phyloP scores from a whole-genome alignment of 2,329 filamentous ascomycete species.

The Aspergillus unguis region DNA sequence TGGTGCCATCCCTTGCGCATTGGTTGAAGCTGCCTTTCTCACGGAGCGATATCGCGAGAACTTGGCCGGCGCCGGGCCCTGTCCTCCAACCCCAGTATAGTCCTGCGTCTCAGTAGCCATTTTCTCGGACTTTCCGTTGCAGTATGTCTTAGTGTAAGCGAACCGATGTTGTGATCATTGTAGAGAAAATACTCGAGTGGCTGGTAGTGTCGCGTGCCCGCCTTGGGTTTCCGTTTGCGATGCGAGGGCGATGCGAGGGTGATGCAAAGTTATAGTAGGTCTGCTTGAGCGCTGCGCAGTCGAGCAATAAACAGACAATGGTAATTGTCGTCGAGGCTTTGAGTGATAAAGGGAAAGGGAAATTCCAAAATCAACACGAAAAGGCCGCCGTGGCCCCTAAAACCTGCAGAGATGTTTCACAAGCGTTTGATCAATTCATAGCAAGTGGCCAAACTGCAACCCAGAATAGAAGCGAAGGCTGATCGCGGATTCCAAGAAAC shows the following conservation, averaged over 20 bases:
- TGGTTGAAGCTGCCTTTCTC: conserved; percentile 42
- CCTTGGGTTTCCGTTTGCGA: conserved; percentile 2
- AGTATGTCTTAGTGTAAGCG: background rate
- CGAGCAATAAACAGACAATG: background rate
- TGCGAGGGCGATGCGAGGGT: background rate
- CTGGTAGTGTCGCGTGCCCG: background rate
- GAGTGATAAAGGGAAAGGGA: background rate
- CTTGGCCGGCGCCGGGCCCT: conserved; percentile 35
- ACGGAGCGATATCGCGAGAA: conserved; percentile 60
- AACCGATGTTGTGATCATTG: background rate
- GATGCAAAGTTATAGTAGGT: background rate
- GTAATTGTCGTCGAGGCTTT: background rate
- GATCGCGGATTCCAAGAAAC: background rate
- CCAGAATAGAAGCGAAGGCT: conserved; percentile 10
- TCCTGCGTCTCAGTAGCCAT: conserved; percentile 25
- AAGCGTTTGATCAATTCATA: conserved; percentile 18
- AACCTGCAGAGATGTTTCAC: conserved; percentile 23
- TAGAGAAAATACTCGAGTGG: background rate
- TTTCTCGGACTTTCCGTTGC: background rate
- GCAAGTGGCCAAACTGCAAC: conserved; percentile 2
- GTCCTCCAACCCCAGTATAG: conserved; percentile 11
- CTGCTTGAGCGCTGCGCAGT: background rate
- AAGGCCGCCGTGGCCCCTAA: conserved; percentile 13
- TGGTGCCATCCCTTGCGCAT: conserved; percentile 24
- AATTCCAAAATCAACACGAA: background rate